Evolutionary conservation across 352 stramenopile species (phyloP).

Genomic region (Paralagenidium karlingii): DNA sequence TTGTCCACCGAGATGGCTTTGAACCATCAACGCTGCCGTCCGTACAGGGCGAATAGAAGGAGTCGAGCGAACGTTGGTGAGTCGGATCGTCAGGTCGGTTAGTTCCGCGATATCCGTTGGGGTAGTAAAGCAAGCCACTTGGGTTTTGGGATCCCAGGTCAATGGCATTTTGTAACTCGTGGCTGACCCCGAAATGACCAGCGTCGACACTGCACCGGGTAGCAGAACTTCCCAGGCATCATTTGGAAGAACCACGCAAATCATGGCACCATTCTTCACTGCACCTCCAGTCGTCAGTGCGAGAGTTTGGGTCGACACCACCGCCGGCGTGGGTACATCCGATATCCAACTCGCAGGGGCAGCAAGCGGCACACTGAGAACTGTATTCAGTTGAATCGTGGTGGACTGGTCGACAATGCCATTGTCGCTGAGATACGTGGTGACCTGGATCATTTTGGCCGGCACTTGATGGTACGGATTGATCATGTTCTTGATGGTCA

Average conservation of each 20-base stretch:
- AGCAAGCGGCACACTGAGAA: constrained; percentile 14
- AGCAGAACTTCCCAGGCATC: constrained; percentile 22
- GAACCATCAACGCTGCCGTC: constrained; percentile 9
- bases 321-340: constrained; percentile 22
- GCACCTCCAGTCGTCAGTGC: constrained; percentile 22
- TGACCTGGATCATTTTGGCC: constrained; percentile 10
- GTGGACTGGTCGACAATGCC: constrained; percentile 34
- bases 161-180: constrained; percentile 4
- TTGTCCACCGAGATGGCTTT: constrained; percentile 28
- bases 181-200: constrained; percentile 4
- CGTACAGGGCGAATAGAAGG: constrained; percentile 16
- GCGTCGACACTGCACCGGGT: constrained; percentile 10
- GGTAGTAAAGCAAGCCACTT: constrained; percentile 15
- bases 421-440: constrained; percentile 20
- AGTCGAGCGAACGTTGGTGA: constrained; percentile 30
- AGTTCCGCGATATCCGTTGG: constrained; percentile 16
- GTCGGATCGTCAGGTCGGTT: constrained; percentile 16
- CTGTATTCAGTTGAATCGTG: constrained; percentile 25
- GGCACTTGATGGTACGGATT: constrained; percentile 27
- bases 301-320: constrained; percentile 28
- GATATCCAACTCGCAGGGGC: constrained; percentile 19
- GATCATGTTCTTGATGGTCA: constrained; percentile 31
- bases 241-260: constrained; percentile 18
- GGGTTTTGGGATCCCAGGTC: constrained; percentile 4
- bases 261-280: constrained; percentile 17